phyloP scores from a whole-genome alignment of 202 grass and related monocot genomes.

The Dendrocalamus latiflorus region DNA sequence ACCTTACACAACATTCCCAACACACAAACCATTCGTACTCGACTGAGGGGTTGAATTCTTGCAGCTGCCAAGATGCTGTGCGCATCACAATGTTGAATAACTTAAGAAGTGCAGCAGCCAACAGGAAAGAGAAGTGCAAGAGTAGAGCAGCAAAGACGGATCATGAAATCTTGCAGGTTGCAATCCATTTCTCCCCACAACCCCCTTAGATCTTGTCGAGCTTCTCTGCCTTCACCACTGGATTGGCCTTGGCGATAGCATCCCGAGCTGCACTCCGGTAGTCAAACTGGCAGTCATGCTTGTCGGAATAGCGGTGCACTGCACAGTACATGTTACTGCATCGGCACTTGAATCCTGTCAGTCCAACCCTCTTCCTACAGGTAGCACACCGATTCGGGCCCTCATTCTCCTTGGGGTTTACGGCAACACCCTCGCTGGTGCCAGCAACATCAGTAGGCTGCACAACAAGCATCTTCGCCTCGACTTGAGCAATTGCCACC shows the following conservation, averaged over 20 bases:
- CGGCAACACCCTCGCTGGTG: constrained; percentile 31
- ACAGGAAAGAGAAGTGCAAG: constrained; percentile 45
- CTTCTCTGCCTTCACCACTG: constrained; percentile 90
- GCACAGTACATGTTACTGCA: constrained; percentile 76
- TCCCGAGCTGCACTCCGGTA: constrained; percentile 66
- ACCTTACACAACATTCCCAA: too few species aligned
- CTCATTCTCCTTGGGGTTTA: constrained; percentile 48
- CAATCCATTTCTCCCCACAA: constrained; percentile 9
- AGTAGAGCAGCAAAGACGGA: constrained; percentile 21
- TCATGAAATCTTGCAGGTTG: constrained; percentile 6
- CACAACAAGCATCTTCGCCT: constrained; percentile 18
- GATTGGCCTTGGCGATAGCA: constrained; percentile 87
- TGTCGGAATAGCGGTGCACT: constrained; percentile 76
- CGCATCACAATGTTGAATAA: constrained; percentile 28
- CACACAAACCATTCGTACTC: constrained; percentile 50
- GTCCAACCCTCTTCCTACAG: too few species aligned
- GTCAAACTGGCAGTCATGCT: constrained; percentile 85
- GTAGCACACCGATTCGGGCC: constrained; percentile 56
- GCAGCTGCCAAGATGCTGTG: constrained; percentile 48
- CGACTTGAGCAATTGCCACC: constrained; percentile 15
- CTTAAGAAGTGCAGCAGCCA: constrained; percentile 34
- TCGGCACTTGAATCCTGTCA: constrained; percentile 77
- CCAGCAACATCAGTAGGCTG: constrained; percentile 27
- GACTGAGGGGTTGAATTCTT: constrained; percentile 39
- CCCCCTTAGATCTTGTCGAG: constrained; percentile 74